These are phyloP conservation scores for Dissophora globulifera DNA, from an alignment of 192 early-diverging fungal genomes.

Conservation along the genomic window DNA sequence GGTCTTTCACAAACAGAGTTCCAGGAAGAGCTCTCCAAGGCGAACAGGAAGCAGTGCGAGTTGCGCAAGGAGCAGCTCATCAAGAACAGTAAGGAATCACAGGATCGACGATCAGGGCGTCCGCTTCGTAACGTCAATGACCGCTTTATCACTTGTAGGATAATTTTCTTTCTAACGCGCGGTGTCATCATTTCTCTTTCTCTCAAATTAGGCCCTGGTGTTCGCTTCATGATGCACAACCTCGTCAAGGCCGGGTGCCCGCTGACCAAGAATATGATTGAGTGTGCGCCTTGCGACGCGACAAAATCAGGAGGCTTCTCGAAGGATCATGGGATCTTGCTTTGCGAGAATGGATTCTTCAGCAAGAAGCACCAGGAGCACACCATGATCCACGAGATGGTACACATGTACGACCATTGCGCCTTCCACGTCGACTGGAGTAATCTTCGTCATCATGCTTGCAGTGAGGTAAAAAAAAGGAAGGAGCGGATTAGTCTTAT, in stretches of 20 bases:
- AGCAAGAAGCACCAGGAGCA: conserved; percentile 88
- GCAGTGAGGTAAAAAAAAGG: conserved; percentile 83
- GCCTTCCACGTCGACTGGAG: conserved; percentile 78
- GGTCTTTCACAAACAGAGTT: conserved; percentile 66
- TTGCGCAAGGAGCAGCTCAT: conserved; percentile 81
- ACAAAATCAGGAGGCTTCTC: conserved; percentile 90
- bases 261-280: conserved; percentile 68
- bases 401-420: conserved; percentile 85
- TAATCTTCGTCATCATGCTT: conserved; percentile 82
- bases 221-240: conserved; percentile 87
- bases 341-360: conserved; percentile 87
- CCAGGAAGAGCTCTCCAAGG: conserved; percentile 59
- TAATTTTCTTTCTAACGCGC: no score
- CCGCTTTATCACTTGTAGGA: no score
- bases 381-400: conserved; percentile 94
- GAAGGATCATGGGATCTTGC: conserved; percentile 79
- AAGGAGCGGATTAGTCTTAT: no score
- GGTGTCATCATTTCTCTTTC: neutral
- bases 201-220: conserved; percentile 74
- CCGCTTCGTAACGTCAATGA: no score
- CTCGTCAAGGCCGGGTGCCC: conserved; percentile 75
- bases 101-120: no score
- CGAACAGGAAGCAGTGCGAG: conserved; percentile 75
- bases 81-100: conserved; percentile 62
- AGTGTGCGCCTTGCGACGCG: conserved; percentile 85